Base-by-base conservation (phyloP, 345 rosid genomes). In the Schrenkiella parvula region DNA sequence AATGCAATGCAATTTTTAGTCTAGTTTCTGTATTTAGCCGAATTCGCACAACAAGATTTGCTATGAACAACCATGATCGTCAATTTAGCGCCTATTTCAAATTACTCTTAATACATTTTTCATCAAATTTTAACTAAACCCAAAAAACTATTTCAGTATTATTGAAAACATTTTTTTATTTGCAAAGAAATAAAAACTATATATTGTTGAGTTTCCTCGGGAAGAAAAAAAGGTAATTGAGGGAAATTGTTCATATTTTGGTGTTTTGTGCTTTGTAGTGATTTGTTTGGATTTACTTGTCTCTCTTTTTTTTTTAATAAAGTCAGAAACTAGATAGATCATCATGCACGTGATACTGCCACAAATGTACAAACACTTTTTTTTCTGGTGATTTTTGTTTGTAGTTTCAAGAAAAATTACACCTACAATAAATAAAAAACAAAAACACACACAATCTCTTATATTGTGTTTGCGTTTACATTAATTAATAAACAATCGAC, bases 321-420 rank as follows among this genome's bases (percentile, higher is more conserved):
- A 21, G 32, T 32, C 21, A 32, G 32, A 32, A 8, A 21, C 17
- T 50, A 50, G 25, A 35, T n/a, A n/a, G n/a, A n/a, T n/a, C n/a
- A n/a, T n/a, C n/a, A n/a, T 50, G 70, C 34, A 11, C 23, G 70
- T 65, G 70, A 64, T 9, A 34, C 69, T 64, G 44, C 56, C 5
- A 44, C 41, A 17, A 29, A 8, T 63, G 28, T 44, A 5, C 28
- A 44, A 7, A 21, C 7, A 29, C 54, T 18, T 63, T 44, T 63
- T 44, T 17, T 46, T 13, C 68, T 44, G 28, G 29, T 29, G 54
- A 64, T 6, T 29, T 32, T 31, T 32, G 21, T 64, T 46, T 19
- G 31, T 32, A 6, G 44, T 22, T 47, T 64, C 56, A 19, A 19
- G 57, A 47, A 4, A 64, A 19, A 46, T 22, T 59, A 14, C 46